phyloP scores from a whole-genome alignment of 306 rosid genomes.

The Adenanthera pavonina region DNA sequence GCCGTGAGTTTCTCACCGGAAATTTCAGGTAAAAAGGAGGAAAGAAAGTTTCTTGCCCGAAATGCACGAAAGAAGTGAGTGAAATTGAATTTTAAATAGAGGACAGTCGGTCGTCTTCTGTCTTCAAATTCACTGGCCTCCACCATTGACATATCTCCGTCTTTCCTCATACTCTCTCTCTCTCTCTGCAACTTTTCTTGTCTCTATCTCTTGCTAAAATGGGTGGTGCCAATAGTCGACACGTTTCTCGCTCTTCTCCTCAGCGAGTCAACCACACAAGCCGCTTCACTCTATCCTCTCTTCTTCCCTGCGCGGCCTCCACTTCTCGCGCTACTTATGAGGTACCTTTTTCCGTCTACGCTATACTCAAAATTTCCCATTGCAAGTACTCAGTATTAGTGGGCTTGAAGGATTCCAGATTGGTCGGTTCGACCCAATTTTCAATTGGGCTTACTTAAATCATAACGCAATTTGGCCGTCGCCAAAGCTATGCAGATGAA shows the following conservation, averaged over 20 bases:
- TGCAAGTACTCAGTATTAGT: background rate
- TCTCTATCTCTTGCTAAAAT: conserved; percentile 21
- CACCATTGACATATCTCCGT: background rate
- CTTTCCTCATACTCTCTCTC: background rate
- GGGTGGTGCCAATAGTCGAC: conserved; percentile 64
- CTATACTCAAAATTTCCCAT: background rate
- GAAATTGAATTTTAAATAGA: conserved; percentile 27
- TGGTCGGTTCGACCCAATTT: conserved; percentile 1
- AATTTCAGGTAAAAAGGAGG: no score
- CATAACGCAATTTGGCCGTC: background rate
- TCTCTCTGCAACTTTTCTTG: background rate
- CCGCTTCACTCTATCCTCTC: conserved; percentile 56
- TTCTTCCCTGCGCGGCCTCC: conserved; percentile 57
- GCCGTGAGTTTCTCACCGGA: no score
- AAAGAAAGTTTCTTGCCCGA: conserved; percentile 20
- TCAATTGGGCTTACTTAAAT: background rate
- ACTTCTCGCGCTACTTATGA: conserved; percentile 49
- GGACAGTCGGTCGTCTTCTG: conserved; percentile 31
- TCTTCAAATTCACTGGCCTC: background rate
- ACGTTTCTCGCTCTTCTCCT: conserved; percentile 57
- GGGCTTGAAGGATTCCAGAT: conserved; percentile 37
- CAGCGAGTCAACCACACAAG: conserved; percentile 48
- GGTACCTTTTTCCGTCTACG: conserved; percentile 35
- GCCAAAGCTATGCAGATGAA: background rate
- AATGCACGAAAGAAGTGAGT: conserved; percentile 2